Percentiles rank a stretch among this genome's conserved stretches.
Conservation (phyloP, 257 asterid genomes). For the Capsicum rhomboideum region DNA sequence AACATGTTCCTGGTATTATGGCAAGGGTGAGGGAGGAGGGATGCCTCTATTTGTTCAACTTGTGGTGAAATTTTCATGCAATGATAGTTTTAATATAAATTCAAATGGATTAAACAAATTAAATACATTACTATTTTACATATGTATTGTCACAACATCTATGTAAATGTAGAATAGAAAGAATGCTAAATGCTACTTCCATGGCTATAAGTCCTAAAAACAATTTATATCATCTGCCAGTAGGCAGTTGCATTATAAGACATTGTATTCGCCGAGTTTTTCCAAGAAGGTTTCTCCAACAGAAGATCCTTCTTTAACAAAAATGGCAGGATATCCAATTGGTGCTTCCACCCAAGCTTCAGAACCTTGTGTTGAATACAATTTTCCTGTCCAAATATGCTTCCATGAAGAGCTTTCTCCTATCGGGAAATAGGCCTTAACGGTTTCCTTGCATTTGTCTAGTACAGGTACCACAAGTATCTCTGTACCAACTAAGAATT, state of each 20-base stretch:
- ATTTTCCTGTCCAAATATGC: slow-evolving; percentile 80
- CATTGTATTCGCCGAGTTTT: slow-evolving; percentile 42
- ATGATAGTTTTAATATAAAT: background rate
- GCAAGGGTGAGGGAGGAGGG: background rate
- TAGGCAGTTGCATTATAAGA: slow-evolving; percentile 20
- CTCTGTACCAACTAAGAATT: slow-evolving; percentile 86
- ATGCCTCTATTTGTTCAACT: background rate
- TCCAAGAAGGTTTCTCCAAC: slow-evolving; percentile 55
- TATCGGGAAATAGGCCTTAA: slow-evolving; percentile 67
- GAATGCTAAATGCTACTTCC: background rate
- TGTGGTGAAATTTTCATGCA: background rate
- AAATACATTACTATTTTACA: background rate
- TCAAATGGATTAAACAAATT: background rate
- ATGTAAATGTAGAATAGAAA: background rate
- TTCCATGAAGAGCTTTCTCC: slow-evolving; percentile 65
- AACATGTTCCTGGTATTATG: background rate
- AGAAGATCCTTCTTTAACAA: slow-evolving; percentile 68
- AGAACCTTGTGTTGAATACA: slow-evolving; percentile 39
- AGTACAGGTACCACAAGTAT: slow-evolving; percentile 86
- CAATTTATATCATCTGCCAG: background rate
- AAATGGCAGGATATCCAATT: slow-evolving; percentile 77
- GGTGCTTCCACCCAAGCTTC: slow-evolving; percentile 64
- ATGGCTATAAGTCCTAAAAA: background rate
- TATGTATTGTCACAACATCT: background rate
- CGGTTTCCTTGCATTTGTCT: slow-evolving; percentile 59